A percentile compares a stretch with the other conserved stretches of the same genome.
Evolutionary conservation across 345 rosid species (phyloP).

Genomic region (Syzygium grande): DNA sequence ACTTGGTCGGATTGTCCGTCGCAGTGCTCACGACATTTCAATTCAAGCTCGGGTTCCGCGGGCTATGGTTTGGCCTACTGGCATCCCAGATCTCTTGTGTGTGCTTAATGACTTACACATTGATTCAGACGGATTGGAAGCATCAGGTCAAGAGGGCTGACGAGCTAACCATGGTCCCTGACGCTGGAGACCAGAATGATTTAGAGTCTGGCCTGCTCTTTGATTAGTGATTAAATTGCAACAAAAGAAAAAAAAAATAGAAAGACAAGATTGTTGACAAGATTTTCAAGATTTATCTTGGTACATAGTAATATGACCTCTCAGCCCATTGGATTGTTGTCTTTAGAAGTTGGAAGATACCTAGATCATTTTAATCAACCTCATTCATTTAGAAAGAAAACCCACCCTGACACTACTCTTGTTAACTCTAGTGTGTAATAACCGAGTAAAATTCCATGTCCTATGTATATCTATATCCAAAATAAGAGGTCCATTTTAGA

Average conservation of each 20-base stretch:
- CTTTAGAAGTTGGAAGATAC: neutral
- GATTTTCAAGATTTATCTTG: neutral
- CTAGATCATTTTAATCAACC: neutral
- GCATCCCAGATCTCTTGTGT: conserved; percentile 68
- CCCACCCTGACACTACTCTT: no score
- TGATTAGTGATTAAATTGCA: neutral
- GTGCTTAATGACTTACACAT: conserved; percentile 61
- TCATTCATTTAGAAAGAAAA: neutral
- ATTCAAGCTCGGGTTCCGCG: conserved; percentile 52
- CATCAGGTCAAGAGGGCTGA: conserved; percentile 79
- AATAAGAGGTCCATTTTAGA: no score
- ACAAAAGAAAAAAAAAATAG: neutral
- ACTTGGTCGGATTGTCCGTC: conserved; percentile 67
- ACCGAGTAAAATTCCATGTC: no score
- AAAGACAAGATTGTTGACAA: neutral
- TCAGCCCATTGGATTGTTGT: neutral
- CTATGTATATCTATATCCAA: no score
- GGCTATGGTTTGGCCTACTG: conserved; percentile 68
- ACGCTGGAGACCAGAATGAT: conserved; percentile 14
- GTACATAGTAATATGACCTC: neutral
- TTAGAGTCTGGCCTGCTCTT: conserved; percentile 42
- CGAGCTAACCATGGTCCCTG: conserved; percentile 51
- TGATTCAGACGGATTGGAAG: conserved; percentile 66
- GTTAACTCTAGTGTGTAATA: no score
- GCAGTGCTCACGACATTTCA: conserved; percentile 52